Percentiles rank a stretch among this genome's conserved stretches.
phyloP scores from a whole-genome alignment of 345 rosid genomes.

The Eucalyptus microcorys region DNA sequence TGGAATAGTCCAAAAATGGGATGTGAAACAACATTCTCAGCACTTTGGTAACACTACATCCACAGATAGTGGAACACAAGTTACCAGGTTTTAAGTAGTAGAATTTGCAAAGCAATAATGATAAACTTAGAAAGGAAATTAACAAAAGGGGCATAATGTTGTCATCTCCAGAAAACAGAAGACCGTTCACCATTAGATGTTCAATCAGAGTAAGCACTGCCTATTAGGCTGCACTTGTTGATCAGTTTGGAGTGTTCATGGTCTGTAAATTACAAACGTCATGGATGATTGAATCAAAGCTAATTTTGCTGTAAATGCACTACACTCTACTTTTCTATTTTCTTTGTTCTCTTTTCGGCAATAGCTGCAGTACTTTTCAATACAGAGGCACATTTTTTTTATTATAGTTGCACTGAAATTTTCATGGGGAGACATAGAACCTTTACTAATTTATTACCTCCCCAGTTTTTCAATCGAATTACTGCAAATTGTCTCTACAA shows the following conservation, averaged over 20 bases:
- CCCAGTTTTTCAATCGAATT: not conserved
- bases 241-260: not conserved
- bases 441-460: not conserved
- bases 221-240: not conserved
- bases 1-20: not conserved
- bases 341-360: not conserved
- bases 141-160: not conserved
- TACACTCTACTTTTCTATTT: not conserved
- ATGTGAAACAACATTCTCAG: not conserved
- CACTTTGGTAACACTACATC: not conserved
- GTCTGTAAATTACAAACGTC: not conserved
- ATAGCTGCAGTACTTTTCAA: not conserved
- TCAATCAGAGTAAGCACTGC: not conserved
- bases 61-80: not conserved
- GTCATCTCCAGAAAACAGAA: not conserved
- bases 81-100: not conserved
- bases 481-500: not conserved
- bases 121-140: not conserved
- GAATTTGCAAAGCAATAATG: not conserved
- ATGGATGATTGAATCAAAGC: not conserved
- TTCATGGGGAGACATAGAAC: not conserved
- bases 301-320: not conserved
- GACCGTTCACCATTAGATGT: not conserved
- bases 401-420: not conserved
- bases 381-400: not conserved